Evolutionary conservation across 495 filamentous ascomycete genomes (phyloP), one percentile per base, ranked within the genome.

Genomic region (Podospora conica): DNA sequence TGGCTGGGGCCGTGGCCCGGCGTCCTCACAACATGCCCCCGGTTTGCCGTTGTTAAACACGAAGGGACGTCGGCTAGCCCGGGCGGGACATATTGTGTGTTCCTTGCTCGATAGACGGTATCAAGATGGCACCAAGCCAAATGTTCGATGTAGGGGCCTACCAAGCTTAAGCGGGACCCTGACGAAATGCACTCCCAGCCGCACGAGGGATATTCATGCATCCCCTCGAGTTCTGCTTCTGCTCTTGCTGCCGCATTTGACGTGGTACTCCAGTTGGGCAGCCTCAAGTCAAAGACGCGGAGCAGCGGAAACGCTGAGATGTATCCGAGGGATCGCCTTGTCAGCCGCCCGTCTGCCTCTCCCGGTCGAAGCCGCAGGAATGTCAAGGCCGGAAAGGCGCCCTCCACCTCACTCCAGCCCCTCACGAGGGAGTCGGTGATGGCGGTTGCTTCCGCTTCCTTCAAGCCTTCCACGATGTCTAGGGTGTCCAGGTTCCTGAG

Each of bases 401-500:
- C 29, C 2, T 55, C 55, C 23, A 28, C 53, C 27, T 69, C 58
- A 4, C 70, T 59, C 77, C 77, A 80, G 3, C 69, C 70, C 60
- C 68, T 67, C 28, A 78, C 25, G 9, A 79, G 56, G 9, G 69
- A 56, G 60, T 80, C 77, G 15, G 53, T 48, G 62, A 56, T 62
- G 65, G 27, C 25, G 25, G 20, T 31, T 11, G 15, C 64, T 23
- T 0, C 12, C 20, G 1, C 18, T 1, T 31, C 11, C 21, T 0
- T 3, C 9, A 8, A 79, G 61, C 53, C 78, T 71, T 3, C 15
- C 1, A 6, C 7, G 5, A 48, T 48, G 4, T 48, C 40, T 15
- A 80, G 72, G 7, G 76, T 69, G 10, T 65, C 76, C 3, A 80
- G 62, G 27, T 74, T 76, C 54, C 65, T 70, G 20, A 80, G 59